phyloP scores from a whole-genome alignment of 306 rosid genomes.

The Cicer arietinum region DNA sequence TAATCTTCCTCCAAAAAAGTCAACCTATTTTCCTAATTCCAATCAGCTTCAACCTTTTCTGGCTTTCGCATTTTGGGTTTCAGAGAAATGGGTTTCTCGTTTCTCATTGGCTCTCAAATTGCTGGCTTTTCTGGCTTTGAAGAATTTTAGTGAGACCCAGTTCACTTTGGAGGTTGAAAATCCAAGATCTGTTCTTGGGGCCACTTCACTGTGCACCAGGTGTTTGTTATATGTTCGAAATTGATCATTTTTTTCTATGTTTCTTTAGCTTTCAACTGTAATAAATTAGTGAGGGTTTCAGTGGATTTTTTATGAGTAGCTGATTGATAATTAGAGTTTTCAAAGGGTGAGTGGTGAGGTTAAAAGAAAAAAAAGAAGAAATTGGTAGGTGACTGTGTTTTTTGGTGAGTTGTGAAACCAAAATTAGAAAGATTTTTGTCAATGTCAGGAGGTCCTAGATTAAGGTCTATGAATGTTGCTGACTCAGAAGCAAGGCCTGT shows the following conservation, averaged over 20 bases:
- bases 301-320: constrained; percentile 40
- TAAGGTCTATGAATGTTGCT: constrained; percentile 84
- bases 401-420: constrained; percentile 37
- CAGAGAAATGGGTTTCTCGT: constrained; percentile 23
- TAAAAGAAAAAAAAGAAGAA: constrained; percentile 9
- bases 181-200: constrained; percentile 62
- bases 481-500: constrained; percentile 75
- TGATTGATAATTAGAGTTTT: constrained; percentile 44
- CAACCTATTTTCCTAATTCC: constrained; percentile 44
- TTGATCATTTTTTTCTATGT: constrained; percentile 32
- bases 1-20: constrained; percentile 54
- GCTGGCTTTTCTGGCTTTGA: constrained; percentile 44
- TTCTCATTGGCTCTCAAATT: constrained; percentile 46
- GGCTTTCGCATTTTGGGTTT: constrained; percentile 33
- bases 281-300: constrained; percentile 33
- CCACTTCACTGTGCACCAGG: constrained; percentile 42
- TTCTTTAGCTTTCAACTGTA: constrained; percentile 43
- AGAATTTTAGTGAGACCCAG: constrained; percentile 18
- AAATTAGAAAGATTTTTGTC: constrained; percentile 26
- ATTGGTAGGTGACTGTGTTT: constrained; percentile 28
- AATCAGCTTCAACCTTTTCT: constrained; percentile 38
- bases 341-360: constrained; percentile 35
- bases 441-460: constrained; percentile 83
- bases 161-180: constrained; percentile 45
- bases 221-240: constrained; percentile 38